A percentile compares a stretch with the other conserved stretches of the same genome.
Conservation (phyloP, 2,329 filamentous ascomycete species). For the Emergomyces orientalis region DNA sequence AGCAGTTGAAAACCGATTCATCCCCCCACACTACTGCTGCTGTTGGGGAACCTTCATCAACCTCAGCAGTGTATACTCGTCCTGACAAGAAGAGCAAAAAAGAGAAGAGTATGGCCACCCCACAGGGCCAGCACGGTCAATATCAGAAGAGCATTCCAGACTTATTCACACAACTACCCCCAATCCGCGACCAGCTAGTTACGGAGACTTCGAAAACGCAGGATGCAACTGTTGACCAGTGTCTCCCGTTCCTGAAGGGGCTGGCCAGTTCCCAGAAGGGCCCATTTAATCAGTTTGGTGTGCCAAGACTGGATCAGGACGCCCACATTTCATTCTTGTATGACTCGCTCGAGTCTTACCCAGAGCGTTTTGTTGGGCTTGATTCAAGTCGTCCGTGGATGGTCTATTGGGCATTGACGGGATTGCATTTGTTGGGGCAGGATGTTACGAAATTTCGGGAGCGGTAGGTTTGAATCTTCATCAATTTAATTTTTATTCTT, state of each 20-base stretch:
- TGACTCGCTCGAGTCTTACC: constrained; percentile 49
- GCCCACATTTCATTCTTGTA: constrained; percentile 44
- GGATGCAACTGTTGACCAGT: constrained; percentile 57
- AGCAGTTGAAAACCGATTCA: neutral
- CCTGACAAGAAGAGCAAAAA: neutral
- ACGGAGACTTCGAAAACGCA: constrained; percentile 63
- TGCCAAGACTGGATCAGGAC: constrained; percentile 62
- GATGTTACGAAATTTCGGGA: constrained; percentile 58
- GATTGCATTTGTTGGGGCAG: constrained; percentile 64
- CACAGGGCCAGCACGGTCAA: constrained; percentile 14
- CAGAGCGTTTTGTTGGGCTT: constrained; percentile 59
- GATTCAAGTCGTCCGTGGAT: constrained; percentile 92
- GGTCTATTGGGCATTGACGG: constrained; percentile 82
- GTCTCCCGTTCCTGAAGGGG: constrained; percentile 56
- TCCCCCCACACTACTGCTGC: constrained; percentile 10
- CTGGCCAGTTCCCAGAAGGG: constrained; percentile 41
- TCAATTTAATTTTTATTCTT: neutral
- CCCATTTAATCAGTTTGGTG: constrained; percentile 58
- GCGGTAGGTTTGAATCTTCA: constrained; percentile 33
- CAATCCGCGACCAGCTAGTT: constrained; percentile 54
- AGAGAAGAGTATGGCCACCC: constrained; percentile 19
- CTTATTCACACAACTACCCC: constrained; percentile 42
- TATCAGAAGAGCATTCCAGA: constrained; percentile 24
- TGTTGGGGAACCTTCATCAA: constrained; percentile 5
- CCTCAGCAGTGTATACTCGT: constrained; percentile 1